Percentiles rank a stretch among this genome's conserved stretches.
Conservation (phyloP, 176 grass and related monocot species). For the Zea mays region Zm-B73-REFERENCE-NAM-5.0 NC_050096.1:52106001-52106500, state of each 20-base stretch:
- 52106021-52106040: too few relatives aligned
- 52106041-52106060: too few relatives aligned
- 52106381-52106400: neutral
- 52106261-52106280: neutral
- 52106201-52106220: neutral
- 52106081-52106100: too few relatives aligned
- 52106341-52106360: neutral
- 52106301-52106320: slow-evolving; percentile 8
- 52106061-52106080: too few relatives aligned
- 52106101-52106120: too few relatives aligned
- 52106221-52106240: neutral
- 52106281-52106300: neutral
- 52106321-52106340: neutral
- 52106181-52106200: too few relatives aligned
- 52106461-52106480: neutral
- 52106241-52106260: neutral
- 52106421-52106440: neutral
- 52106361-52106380: neutral
- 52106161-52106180: too few relatives aligned
- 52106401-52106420: neutral
- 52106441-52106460: neutral
- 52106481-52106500: slow-evolving; percentile 82
- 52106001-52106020: too few relatives aligned
- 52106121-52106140: too few relatives aligned
- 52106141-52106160: too few relatives aligned